Percentiles rank a stretch among this genome's conserved stretches.
Evolutionary conservation across 2,329 filamentous ascomycete genomes (phyloP).

Genomic region (Ophiostoma triangulosporum): DNA sequence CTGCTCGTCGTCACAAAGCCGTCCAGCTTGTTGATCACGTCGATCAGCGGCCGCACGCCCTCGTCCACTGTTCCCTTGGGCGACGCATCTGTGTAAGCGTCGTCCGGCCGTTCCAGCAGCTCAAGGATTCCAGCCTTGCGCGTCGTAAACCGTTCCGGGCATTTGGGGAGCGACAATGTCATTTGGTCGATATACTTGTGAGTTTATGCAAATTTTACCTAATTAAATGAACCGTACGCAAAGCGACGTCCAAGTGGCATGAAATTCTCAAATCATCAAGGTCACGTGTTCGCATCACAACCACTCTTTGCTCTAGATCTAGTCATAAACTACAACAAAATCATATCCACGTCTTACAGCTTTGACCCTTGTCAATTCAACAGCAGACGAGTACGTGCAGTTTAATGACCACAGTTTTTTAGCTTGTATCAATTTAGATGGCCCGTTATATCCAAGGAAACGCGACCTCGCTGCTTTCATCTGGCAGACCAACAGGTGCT

Average conservation of each 20-base stretch:
- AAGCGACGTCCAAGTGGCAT: no score
- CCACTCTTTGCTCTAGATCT: no score
- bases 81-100: conserved; percentile 67
- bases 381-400: no score
- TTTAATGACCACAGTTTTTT: no score
- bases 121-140: conserved; percentile 63
- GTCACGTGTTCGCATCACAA: no score
- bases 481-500: neutral
- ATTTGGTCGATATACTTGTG: neutral
- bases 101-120: conserved; percentile 53
- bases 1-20: conserved; percentile 87
- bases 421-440: neutral
- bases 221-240: no score
- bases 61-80: conserved; percentile 80
- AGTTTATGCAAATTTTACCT: no score
- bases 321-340: no score
- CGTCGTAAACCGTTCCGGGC: conserved; percentile 10
- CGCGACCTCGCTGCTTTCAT: neutral
- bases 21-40: conserved; percentile 58
- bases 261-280: no score
- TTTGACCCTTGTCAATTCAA: no score
- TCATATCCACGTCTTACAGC: neutral
- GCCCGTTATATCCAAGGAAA: neutral
- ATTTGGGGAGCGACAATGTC: conserved; percentile 8
- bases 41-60: conserved; percentile 63